phyloP scores from a whole-genome alignment of 352 stramenopile species.

The Phytophthora tentaculata region DNA sequence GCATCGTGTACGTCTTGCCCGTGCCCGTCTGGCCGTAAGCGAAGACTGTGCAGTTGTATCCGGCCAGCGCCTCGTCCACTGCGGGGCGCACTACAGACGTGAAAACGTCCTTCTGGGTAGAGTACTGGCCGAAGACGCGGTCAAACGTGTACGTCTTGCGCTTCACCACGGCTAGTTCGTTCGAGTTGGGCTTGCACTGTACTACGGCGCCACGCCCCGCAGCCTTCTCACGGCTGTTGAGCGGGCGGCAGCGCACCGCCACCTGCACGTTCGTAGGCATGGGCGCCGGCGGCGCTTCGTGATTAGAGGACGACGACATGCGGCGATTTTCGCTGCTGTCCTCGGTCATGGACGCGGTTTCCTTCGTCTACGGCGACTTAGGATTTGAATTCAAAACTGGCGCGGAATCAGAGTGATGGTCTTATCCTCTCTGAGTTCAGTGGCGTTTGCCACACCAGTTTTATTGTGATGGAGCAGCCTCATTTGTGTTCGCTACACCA shows the following conservation, averaged over 20 bases:
- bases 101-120: conserved; percentile 98
- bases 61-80: conserved; percentile 95
- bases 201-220: conserved; percentile 79
- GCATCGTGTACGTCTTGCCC: conserved; percentile 99
- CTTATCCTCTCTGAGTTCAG: neutral
- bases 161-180: conserved; percentile 87
- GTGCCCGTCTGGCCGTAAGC: conserved; percentile 97
- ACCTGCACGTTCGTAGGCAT: conserved; percentile 87
- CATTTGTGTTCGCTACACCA: conserved; percentile 9
- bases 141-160: conserved; percentile 93
- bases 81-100: conserved; percentile 91
- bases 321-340: conserved; percentile 18
- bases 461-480: too few species aligned
- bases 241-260: conserved; percentile 89
- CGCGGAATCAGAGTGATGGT: conserved; percentile 25
- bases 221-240: conserved; percentile 90
- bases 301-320: conserved; percentile 35
- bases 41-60: conserved; percentile 97
- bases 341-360: conserved; percentile 22
- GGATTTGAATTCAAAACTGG: conserved; percentile 24
- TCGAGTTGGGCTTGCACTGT: conserved; percentile 85
- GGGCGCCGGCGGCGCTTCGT: conserved; percentile 25
- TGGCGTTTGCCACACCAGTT: neutral
- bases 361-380: neutral
- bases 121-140: conserved; percentile 95